A percentile compares a stretch with the other conserved stretches of the same genome.
phyloP scores from a whole-genome alignment of 2,329 filamentous ascomycete species.

The Trichoderma sp. region DNA sequence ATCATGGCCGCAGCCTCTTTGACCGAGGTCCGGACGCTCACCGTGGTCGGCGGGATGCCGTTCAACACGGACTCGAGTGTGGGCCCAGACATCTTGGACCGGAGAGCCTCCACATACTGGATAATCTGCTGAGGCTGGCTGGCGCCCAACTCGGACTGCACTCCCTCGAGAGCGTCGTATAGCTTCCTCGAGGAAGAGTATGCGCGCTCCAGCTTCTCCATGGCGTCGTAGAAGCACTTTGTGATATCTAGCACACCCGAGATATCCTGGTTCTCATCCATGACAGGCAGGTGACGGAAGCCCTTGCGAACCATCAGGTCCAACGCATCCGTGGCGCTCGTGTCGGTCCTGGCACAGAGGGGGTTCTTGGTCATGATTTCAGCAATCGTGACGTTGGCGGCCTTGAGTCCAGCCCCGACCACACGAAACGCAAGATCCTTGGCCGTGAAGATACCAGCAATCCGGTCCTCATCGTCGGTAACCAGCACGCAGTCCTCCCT shows the following conservation, averaged over 20 bases:
- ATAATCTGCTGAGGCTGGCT: conserved; percentile 98
- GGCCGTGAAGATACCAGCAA: conserved; percentile 97
- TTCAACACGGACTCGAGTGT: conserved; percentile 93
- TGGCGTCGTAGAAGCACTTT: conserved; percentile 99
- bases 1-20: conserved; percentile 93
- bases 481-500: conserved; percentile 96
- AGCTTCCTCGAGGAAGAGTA: conserved; percentile 98
- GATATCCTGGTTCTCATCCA: conserved; percentile 99
- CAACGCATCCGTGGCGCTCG: conserved; percentile 93
- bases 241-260: conserved; percentile 97
- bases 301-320: conserved; percentile 98
- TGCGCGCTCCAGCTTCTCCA: conserved; percentile 98
- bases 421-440: conserved; percentile 98
- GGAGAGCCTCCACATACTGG: conserved; percentile 94
- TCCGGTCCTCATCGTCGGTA: conserved; percentile 95
- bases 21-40: conserved; percentile 92
- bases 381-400: conserved; percentile 85
- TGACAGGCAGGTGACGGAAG: conserved; percentile 94
- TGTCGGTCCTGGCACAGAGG: conserved; percentile 93
- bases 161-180: conserved; percentile 95
- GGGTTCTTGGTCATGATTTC: conserved; percentile 99
- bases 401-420: conserved; percentile 85
- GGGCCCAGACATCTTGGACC: conserved; percentile 95
- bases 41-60: conserved; percentile 87
- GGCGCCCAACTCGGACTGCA: conserved; percentile 92